phyloP scores from a whole-genome alignment of 2,329 filamentous ascomycete species.

The Massarina eburnea region DNA sequence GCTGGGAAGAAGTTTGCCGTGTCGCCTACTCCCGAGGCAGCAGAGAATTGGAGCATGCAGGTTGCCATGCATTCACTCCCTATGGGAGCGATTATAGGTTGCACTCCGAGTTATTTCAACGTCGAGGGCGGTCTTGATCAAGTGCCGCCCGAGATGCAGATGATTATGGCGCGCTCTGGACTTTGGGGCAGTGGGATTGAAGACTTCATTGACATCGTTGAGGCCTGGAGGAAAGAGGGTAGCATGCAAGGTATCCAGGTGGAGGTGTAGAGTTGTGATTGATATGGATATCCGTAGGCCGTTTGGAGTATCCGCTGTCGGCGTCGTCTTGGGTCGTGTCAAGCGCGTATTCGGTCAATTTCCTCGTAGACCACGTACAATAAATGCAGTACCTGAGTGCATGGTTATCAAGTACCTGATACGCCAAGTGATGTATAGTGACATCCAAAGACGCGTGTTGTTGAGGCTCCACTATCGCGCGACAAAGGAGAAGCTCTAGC shows the following conservation, averaged over 20 bases:
- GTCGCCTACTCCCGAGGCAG: slow-evolving; percentile 8
- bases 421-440: too few species aligned
- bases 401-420: too few species aligned
- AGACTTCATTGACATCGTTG: slow-evolving; percentile 14
- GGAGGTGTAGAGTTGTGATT: slow-evolving; percentile 2
- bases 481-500: too few species aligned
- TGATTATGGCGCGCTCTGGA: slow-evolving; percentile 15
- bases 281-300: not conserved
- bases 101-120: slow-evolving; percentile 23
- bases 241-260: slow-evolving; percentile 6
- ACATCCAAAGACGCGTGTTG: too few species aligned
- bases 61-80: slow-evolving; percentile 14
- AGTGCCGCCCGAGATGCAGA: slow-evolving; percentile 16
- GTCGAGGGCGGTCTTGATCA: slow-evolving; percentile 19
- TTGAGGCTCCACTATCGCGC: too few species aligned
- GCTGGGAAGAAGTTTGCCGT: slow-evolving; percentile 13
- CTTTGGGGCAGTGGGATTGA: slow-evolving; percentile 22
- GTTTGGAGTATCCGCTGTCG: not conserved
- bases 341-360: too few species aligned
- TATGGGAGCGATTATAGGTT: slow-evolving; percentile 15
- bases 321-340: too few species aligned
- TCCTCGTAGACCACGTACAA: too few species aligned
- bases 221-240: slow-evolving; percentile 13
- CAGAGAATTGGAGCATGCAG: slow-evolving; percentile 17
- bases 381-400: too few species aligned